Percentiles rank a stretch among this genome's conserved stretches.
These are phyloP conservation scores for Sporisorium scitamineum DNA, from an alignment of 1,284 basidiomycete species.

Conservation along the genomic window DNA sequence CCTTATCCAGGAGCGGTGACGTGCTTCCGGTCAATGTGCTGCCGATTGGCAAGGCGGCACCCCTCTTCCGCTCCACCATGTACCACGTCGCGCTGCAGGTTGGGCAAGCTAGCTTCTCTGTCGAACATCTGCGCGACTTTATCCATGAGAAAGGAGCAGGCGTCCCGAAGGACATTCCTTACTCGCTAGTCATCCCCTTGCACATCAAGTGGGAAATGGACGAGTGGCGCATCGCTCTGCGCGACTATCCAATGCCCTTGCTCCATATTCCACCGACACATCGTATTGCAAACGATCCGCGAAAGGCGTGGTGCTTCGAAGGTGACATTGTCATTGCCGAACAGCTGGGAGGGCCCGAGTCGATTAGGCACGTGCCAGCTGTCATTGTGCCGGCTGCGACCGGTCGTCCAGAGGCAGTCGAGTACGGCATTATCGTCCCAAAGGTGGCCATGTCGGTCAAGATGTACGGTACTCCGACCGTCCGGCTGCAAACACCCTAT, in stretches of 20 bases:
- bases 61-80: constrained; percentile 80
- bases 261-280: constrained; percentile 70
- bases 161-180: constrained; percentile 79
- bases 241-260: constrained; percentile 78
- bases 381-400: constrained; percentile 63
- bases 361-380: constrained; percentile 63
- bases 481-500: constrained; percentile 77
- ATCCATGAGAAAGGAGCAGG: constrained; percentile 79
- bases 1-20: constrained; percentile 35
- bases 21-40: constrained; percentile 72
- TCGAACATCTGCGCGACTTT: constrained; percentile 76
- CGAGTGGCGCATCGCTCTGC: constrained; percentile 77
- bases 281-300: constrained; percentile 17
- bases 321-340: constrained; percentile 89
- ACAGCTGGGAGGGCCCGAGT: constrained; percentile 81
- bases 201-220: constrained; percentile 80
- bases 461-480: constrained; percentile 79
- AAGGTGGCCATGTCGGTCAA: constrained; percentile 97
- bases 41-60: constrained; percentile 74
- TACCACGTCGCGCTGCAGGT: constrained; percentile 76
- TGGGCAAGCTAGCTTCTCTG: constrained; percentile 77
- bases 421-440: constrained; percentile 79
- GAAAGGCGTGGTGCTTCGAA: constrained; percentile 76
- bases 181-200: constrained; percentile 85
- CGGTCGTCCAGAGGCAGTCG: constrained; percentile 72